Percentiles rank a stretch among this genome's conserved stretches.
phyloP scores from a whole-genome alignment of 305 asterid genomes.

The Fraxinus greggii region DNA sequence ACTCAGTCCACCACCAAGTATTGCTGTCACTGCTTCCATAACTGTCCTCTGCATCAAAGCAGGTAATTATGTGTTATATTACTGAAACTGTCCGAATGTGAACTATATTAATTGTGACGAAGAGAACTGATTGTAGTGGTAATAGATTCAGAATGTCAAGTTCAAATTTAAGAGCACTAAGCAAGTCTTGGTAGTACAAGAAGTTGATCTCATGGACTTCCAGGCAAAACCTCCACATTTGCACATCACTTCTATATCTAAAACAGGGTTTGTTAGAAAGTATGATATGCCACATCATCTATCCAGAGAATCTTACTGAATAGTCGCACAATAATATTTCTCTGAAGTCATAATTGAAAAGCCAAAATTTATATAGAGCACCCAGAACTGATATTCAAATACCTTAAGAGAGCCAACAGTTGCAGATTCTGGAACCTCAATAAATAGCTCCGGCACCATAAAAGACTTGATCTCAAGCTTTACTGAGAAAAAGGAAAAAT shows the following conservation, averaged over 20 bases:
- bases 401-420: conserved; percentile 94
- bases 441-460: conserved; percentile 79
- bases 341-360: neutral
- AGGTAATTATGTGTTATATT: conserved; percentile 9
- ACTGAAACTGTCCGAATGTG: neutral
- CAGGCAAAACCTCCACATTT: neutral
- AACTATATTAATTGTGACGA: neutral
- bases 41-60: conserved; percentile 64
- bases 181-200: neutral
- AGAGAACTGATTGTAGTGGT: neutral
- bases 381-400: conserved; percentile 15
- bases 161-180: neutral
- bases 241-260: neutral
- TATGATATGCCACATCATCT: neutral
- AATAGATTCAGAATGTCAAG: neutral
- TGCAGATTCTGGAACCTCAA: conserved; percentile 90
- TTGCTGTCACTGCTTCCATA: conserved; percentile 80
- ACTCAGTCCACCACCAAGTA: conserved; percentile 74
- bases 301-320: neutral
- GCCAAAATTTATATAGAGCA: neutral
- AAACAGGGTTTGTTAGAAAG: neutral
- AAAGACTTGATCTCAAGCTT: conserved; percentile 87
- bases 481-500: conserved; percentile 53
- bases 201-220: neutral
- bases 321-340: neutral